phyloP scores from a whole-genome alignment of 148 eudicot species.

The Gaultheria prostrata region DNA sequence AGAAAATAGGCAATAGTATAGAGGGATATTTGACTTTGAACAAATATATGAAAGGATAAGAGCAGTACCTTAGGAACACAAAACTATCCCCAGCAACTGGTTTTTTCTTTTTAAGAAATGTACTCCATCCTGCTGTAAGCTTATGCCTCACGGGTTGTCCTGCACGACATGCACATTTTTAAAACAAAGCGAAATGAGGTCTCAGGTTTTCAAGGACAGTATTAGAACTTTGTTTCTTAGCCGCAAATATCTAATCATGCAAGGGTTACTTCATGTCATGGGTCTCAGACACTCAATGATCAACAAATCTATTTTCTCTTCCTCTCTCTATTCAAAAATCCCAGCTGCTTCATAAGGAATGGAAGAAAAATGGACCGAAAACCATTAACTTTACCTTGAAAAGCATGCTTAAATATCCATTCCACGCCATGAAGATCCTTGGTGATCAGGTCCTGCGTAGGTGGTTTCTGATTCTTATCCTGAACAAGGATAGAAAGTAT shows the following conservation, averaged over 20 bases:
- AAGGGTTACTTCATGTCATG: neutral
- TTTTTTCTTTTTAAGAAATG: constrained; percentile 85
- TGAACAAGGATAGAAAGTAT: constrained; percentile 20
- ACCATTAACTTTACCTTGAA: constrained; percentile 56
- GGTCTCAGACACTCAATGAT: neutral
- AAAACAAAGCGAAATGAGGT: neutral
- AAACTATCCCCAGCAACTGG: constrained; percentile 90
- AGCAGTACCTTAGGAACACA: constrained; percentile 77
- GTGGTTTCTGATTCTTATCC: constrained; percentile 81
- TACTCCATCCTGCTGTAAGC: constrained; percentile 98
- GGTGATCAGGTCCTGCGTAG: constrained; percentile 80
- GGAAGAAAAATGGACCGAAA: constrained; percentile 5
- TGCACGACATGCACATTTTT: constrained; percentile 30
- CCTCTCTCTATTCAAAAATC: neutral
- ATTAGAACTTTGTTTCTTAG: neutral
- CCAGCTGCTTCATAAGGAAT: neutral
- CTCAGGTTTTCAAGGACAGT: neutral
- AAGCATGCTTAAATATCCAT: constrained; percentile 89
- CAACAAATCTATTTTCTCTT: neutral
- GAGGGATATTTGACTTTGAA: neutral
- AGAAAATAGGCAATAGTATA: neutral
- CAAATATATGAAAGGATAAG: neutral
- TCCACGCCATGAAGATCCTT: constrained; percentile 79
- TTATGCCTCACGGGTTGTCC: constrained; percentile 93
- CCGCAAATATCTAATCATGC: neutral